Base-by-base conservation (phyloP, 352 stramenopile genomes). In the Thalassiosira hispida region DNA sequence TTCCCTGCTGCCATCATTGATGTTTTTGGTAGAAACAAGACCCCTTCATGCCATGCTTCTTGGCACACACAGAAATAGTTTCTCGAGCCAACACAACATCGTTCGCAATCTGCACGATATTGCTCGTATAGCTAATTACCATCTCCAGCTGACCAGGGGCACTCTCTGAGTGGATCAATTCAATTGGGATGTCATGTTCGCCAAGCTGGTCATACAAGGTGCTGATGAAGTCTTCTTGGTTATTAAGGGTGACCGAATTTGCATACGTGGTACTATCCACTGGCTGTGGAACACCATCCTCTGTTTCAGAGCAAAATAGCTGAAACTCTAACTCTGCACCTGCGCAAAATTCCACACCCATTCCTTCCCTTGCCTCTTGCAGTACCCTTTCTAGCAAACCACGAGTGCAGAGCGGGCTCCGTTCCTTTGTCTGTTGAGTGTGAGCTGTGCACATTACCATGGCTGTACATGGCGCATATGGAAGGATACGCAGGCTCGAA, bases 321-420 rank as follows among this genome's bases (percentile, higher is more conserved):
- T 72, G 69, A 63, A 94, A 92, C 69, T 94, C 88, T 1, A 94
- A 38, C 70, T 94, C 88, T 14, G 79, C 86, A 9, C 88, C 88
- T 0, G 92, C 68, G 12, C 69, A 84, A 81, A 93, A 91, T 47
- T 65, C 69, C 46, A 91, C 53, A 8, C 76, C 80, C 55, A 87
- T 55, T 14, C 77, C 29, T 57, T 78, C 23, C 25, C 59, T 79
- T 18, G 82, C 80, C 38, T 62, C 20, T 18, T 84, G 4, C 0
- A 94, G 25, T 9, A 92, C 73, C 52, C 72, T 35, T 52, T 81
- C 25, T n/a, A 94, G 63, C 29, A 91, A 68, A 42, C 76, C 77
- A 51, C 88, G 73, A 31, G 82, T 86, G 64, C 86, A 92, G 6
- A 88, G 31, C 31, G 73, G 78, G 69, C 79, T 90, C 20, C 81